Evolutionary conservation across 2,329 filamentous ascomycete genomes (phyloP).

Genomic region (Neurospora sp.): DNA sequence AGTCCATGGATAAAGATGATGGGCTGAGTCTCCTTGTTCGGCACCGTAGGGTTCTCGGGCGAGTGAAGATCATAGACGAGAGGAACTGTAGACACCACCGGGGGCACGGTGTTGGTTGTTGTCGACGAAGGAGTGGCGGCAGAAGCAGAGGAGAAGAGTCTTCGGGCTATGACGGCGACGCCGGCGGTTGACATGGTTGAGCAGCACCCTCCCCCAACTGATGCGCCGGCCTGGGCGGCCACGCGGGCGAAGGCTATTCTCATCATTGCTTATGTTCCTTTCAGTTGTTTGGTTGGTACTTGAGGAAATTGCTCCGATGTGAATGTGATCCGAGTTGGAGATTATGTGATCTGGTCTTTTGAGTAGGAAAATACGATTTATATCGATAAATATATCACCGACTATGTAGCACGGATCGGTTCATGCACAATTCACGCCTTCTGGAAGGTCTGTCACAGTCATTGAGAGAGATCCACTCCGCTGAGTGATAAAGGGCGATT

Average conservation of each 20-base stretch:
- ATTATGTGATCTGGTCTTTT: background rate
- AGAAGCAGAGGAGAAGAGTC: background rate
- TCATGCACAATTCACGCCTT: background rate
- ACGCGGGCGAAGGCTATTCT: background rate
- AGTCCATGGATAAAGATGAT: conserved; percentile 88
- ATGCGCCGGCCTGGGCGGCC: background rate
- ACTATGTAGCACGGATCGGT: background rate
- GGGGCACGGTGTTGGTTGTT: background rate
- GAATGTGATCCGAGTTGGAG: background rate
- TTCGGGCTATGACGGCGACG: background rate
- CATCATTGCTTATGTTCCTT: background rate
- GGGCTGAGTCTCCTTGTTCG: conserved; percentile 40
- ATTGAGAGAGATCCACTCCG: background rate
- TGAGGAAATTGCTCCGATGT: too few relatives aligned
- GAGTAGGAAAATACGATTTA: background rate
- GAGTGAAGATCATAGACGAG: conserved; percentile 60
- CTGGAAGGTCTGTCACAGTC: background rate
- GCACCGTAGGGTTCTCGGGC: conserved; percentile 34
- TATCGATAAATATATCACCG: background rate
- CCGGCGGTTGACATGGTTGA: background rate
- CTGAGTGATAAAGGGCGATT: background rate
- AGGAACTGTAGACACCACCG: conserved; percentile 19
- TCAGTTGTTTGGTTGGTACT: background rate
- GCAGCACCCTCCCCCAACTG: background rate
- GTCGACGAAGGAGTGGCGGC: background rate